Evolutionary conservation across 2,329 filamentous ascomycete genomes (phyloP).

Genomic region (Aureobasidium musti): DNA sequence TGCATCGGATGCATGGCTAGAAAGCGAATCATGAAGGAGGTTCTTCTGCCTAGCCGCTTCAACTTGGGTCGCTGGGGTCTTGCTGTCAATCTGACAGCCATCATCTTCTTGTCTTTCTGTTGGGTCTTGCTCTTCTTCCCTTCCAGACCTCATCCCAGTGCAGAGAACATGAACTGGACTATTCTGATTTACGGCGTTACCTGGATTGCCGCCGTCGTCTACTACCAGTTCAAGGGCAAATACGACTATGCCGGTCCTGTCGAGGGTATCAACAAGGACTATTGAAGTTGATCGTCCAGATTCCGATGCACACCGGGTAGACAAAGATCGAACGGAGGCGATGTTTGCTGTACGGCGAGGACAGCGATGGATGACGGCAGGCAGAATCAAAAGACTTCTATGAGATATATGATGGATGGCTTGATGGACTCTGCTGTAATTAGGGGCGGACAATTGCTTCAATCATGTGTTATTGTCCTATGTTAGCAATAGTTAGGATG

Average conservation of each 20-base stretch:
- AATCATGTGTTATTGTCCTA: not conserved
- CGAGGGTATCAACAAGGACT: slow-evolving; percentile 21
- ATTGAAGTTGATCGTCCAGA: not conserved
- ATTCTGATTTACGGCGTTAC: slow-evolving; percentile 38
- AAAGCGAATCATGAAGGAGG: slow-evolving; percentile 42
- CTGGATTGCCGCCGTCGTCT: slow-evolving; percentile 35
- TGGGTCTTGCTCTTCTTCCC: slow-evolving; percentile 39
- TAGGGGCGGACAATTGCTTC: slow-evolving; percentile 4
- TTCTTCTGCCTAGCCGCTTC: slow-evolving; percentile 45
- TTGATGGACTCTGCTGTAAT: not conserved
- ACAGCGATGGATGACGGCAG: not conserved
- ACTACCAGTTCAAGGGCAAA: slow-evolving; percentile 38
- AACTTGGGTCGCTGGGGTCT: slow-evolving; percentile 46
- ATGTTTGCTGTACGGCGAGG: not conserved
- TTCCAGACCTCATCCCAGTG: not conserved
- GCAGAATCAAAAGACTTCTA: not conserved
- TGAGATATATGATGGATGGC: not conserved
- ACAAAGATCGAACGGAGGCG: not conserved
- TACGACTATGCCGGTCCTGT: slow-evolving; percentile 31
- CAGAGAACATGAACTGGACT: slow-evolving; percentile 36
- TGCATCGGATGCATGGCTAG: slow-evolving; percentile 47
- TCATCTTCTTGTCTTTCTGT: slow-evolving; percentile 43
- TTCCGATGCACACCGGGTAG: not conserved
- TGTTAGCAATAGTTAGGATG: not conserved
- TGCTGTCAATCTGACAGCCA: slow-evolving; percentile 43